Evolutionary conservation across 495 filamentous ascomycete species (phyloP), one percentile per base, ranked within the genome.

Genomic region (Durotheca rogersii): DNA sequence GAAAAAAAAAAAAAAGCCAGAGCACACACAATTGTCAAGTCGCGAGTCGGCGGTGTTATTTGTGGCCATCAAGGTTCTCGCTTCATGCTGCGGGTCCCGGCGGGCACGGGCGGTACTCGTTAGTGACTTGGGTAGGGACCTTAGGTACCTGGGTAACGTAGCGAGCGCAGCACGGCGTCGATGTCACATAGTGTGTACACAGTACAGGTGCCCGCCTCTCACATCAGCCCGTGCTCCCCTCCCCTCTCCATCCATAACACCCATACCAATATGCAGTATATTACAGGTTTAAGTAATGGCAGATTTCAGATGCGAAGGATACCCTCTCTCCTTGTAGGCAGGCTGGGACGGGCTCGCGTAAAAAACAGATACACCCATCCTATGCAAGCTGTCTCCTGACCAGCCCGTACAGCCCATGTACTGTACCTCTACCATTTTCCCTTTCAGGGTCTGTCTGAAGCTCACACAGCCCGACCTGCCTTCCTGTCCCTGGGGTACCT

Each of bases 21-120:
- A n/a, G n/a, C n/a, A n/a, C n/a, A n/a, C n/a, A n/a, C n/a, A n/a
- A n/a, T n/a, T n/a, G n/a, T n/a, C n/a, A n/a, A n/a, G n/a, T n/a
- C n/a, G n/a, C n/a, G n/a, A n/a, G n/a, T n/a, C n/a, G n/a, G n/a
- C n/a, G n/a, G n/a, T n/a, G 23, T 27, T 27, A 4, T 27, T 4
- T n/a, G n/a, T 43, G 51, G 19, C 56, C 56, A 55, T 55, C 56
- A 60, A 60, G 56, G 56, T 60, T 55, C 56, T 51, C 29, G 11
- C n/a, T n/a, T 21, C 9, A n/a, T 29, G 17, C n/a, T 36, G 25
- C 32, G 51, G 51, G 14, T n/a, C 36, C 14, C 15, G 34, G 30
- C 42, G 18, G 51, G 20, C 18, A 43, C 41, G 41, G 35, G 19
- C 41, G 40, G 16, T n/a, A n/a, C n/a, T n/a, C n/a, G n/a, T n/a